Conservation (phyloP, 352 stramenopile genomes). For the Globisporangium canariense region DNA sequence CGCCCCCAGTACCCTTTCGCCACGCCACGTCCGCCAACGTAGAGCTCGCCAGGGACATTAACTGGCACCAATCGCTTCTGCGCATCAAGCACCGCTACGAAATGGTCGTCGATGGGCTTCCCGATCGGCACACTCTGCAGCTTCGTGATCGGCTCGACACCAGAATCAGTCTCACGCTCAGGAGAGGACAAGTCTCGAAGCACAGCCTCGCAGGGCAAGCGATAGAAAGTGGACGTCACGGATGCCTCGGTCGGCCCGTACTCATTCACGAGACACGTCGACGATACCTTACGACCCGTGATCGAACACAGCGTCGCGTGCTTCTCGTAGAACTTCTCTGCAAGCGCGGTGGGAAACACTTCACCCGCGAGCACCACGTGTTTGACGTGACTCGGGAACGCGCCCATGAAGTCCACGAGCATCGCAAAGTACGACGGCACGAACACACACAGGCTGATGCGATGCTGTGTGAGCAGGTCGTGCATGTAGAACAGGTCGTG, state of each 20-base stretch:
- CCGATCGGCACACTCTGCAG: conserved; percentile 54
- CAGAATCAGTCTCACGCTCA: too few species aligned
- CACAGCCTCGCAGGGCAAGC: neutral
- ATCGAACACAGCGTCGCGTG: neutral
- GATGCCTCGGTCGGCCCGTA: conserved; percentile 3
- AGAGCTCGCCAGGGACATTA: conserved; percentile 62
- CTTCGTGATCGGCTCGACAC: neutral
- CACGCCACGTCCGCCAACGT: conserved; percentile 62
- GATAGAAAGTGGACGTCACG: conserved; percentile 2
- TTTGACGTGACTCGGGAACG: neutral
- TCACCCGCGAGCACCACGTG: conserved; percentile 1
- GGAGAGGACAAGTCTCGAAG: neutral
- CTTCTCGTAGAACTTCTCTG: conserved; percentile 1
- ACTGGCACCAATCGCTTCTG: conserved; percentile 36
- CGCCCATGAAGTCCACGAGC: conserved; percentile 38
- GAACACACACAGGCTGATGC: conserved; percentile 53
- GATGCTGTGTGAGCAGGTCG: conserved; percentile 18
- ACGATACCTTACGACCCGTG: neutral
- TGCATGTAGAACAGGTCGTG: conserved; percentile 43
- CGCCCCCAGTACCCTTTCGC: conserved; percentile 59
- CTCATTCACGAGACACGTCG: conserved; percentile 3
- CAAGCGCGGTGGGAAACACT: neutral
- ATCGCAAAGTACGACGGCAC: conserved; percentile 57
- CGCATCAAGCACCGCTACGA: conserved; percentile 46
- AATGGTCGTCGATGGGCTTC: conserved; percentile 43